A percentile compares a stretch with the other conserved stretches of the same genome.
These are phyloP conservation scores for Amaranthus hypochondriacus DNA, from an alignment of 148 eudicot species.

Conservation along the genomic window DNA sequence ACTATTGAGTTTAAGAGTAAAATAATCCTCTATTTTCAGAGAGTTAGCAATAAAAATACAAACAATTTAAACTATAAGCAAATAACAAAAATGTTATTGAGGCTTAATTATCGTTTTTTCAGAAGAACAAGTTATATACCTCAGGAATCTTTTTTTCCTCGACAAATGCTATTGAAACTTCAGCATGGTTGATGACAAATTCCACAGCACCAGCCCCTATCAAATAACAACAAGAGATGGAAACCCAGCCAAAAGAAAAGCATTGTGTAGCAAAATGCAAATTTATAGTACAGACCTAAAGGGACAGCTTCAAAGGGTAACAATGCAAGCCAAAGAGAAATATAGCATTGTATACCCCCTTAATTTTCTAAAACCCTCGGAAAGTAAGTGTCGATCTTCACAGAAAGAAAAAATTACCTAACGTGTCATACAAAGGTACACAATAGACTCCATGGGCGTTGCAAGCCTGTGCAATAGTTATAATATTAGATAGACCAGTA, in stretches of 20 bases:
- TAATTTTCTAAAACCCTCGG: neutral
- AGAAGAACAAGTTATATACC: slow-evolving; percentile 33
- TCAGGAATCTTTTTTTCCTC: slow-evolving; percentile 94
- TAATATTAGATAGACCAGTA: neutral
- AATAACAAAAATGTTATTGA: too few relatives aligned
- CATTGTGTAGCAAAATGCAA: neutral
- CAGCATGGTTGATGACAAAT: slow-evolving; percentile 84
- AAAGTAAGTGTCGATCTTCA: neutral
- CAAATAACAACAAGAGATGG: slow-evolving; percentile 16
- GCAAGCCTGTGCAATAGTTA: slow-evolving; percentile 64
- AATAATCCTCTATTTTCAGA: too few relatives aligned
- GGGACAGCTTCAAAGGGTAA: too few relatives aligned
- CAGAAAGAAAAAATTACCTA: slow-evolving; percentile 44
- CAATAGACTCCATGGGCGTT: slow-evolving; percentile 94
- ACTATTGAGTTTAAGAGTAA: too few relatives aligned
- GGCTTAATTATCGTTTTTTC: too few relatives aligned
- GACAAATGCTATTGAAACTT: slow-evolving; percentile 75
- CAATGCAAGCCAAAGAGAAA: neutral
- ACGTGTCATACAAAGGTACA: slow-evolving; percentile 89
- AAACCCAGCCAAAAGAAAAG: neutral
- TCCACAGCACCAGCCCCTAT: slow-evolving; percentile 96
- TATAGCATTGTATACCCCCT: neutral
- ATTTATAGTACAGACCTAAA: neutral
- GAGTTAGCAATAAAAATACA: too few relatives aligned
- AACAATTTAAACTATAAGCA: too few relatives aligned